These are phyloP conservation scores for Scenedesmus sp. DNA, from an alignment of 163 green algal species.

Conservation along the genomic window DNA sequence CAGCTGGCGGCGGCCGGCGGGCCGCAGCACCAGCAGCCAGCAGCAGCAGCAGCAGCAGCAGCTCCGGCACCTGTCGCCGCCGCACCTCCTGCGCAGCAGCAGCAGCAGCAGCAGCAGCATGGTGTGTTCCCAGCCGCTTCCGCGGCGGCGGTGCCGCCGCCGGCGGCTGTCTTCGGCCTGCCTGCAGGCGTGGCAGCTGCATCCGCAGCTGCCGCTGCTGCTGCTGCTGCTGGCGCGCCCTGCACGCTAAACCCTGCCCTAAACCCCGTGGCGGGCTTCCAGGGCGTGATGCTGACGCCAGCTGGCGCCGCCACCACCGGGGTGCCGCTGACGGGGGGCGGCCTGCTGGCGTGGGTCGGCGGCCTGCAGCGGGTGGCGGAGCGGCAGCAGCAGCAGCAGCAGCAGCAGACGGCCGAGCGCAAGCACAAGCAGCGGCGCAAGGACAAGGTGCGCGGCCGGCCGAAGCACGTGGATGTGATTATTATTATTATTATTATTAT, in stretches of 20 bases:
- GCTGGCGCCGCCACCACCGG: constrained; percentile 9
- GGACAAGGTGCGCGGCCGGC: constrained; percentile 40
- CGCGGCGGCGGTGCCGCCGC: too few species aligned
- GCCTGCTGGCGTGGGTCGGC: constrained; percentile 24
- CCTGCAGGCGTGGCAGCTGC: not conserved
- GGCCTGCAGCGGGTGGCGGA: constrained; percentile 9
- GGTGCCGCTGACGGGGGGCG: not conserved
- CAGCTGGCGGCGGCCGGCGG: not conserved
- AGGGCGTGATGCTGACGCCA: constrained; percentile 27
- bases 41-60: too few species aligned
- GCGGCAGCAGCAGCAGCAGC: constrained; percentile 1
- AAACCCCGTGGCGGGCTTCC: not conserved
- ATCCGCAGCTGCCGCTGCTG: not conserved
- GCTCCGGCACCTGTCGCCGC: too few species aligned
- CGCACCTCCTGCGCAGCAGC: too few species aligned
- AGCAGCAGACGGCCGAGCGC: too few species aligned
- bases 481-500: too few species aligned
- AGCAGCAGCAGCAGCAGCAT: not conserved
- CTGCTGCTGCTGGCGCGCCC: not conserved
- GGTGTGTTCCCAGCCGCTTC: too few species aligned
- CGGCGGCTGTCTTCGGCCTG: too few species aligned
- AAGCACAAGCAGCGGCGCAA: constrained; percentile 15
- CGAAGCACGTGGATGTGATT: too few species aligned
- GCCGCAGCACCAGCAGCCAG: constrained; percentile 5
- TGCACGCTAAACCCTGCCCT: not conserved